Evolutionary conservation across 306 rosid genomes (phyloP).

Genomic region (Cucumis melo): DNA sequence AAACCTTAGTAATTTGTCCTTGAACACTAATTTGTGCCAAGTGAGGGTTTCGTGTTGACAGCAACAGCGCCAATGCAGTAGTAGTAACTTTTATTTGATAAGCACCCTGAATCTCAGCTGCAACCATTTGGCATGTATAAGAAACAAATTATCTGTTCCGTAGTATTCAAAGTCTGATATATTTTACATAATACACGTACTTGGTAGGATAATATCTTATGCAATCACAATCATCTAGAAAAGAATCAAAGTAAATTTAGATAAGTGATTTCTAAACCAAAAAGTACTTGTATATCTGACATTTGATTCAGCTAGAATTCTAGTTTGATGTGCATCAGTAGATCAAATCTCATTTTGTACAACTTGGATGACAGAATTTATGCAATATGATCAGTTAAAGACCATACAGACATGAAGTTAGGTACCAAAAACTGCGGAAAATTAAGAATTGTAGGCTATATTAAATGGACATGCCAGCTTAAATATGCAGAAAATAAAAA

Average conservation of each 20-base stretch:
- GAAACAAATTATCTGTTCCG: not conserved
- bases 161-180: not conserved
- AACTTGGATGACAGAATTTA: not conserved
- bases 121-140: constrained; percentile 13
- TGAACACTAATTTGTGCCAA: constrained; percentile 45
- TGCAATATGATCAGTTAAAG: not conserved
- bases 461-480: not conserved
- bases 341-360: not conserved
- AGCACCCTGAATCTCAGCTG: constrained; percentile 87
- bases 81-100: constrained; percentile 93
- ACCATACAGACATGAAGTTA: not conserved
- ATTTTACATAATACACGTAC: not conserved
- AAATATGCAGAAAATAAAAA: not conserved
- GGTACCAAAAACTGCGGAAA: not conserved
- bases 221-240: not conserved
- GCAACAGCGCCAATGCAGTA: constrained; percentile 73
- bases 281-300: not conserved
- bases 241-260: not conserved
- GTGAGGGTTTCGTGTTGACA: constrained; percentile 51
- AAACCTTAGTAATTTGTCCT: constrained; percentile 64
- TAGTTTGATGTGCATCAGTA: not conserved
- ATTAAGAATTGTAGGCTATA: not conserved
- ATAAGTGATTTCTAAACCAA: not conserved
- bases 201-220: not conserved
- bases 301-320: not conserved